Base-by-base conservation (phyloP, 371 early-diverging fungal genomes). In the Mortierella sp. region DNA sequence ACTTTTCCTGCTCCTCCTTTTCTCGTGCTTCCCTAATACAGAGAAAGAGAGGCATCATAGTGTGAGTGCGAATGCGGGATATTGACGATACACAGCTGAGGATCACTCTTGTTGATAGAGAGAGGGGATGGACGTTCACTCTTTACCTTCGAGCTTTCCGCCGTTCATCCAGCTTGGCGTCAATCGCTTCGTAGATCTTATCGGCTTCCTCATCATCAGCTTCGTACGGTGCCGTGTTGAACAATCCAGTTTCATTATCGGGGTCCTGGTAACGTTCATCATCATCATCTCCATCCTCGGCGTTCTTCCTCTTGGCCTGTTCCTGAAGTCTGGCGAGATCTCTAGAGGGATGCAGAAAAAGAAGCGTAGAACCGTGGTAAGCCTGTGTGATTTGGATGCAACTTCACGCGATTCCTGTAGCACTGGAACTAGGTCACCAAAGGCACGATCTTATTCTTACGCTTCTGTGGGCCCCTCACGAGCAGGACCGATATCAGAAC, bases 171-270 rank as follows among this genome's bases (percentile, higher is more conserved):
- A 97, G 95, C 60, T 90, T 92, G 17, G 83, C 79, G 61, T 97
- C 98, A 44, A 98, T 90, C 64, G 88, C 84, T n/a, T 90, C 94
- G 83, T 94, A 98, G 7, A 98, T 94, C 45, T 86, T 79, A 72
- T 98, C 98, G 0, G 99, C 99, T 73, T 98, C 99, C 77, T 96
- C 97, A 72, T 98, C 98, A 74, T 97, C 98, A 43, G 92, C 91
- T 59, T 96, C 97, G 66, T 97, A 96, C 2, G 96, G 96, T 31
- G 87, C 86, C 3, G 89, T 83, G 56, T 89, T 88, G 78, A 97
- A 97, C 29, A 98, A 80, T 22, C 96, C 97, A 0, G 90, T 89
- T 63, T 98, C 97, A 63, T 97, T 95, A 56, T 98, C 98, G 0
- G 96, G 96, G 77, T 98, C 97, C 67, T 94, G 92, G 69, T 83